Base-by-base conservation (phyloP, 176 grass and related monocot species). In the Cenchrus americanus region DNA sequence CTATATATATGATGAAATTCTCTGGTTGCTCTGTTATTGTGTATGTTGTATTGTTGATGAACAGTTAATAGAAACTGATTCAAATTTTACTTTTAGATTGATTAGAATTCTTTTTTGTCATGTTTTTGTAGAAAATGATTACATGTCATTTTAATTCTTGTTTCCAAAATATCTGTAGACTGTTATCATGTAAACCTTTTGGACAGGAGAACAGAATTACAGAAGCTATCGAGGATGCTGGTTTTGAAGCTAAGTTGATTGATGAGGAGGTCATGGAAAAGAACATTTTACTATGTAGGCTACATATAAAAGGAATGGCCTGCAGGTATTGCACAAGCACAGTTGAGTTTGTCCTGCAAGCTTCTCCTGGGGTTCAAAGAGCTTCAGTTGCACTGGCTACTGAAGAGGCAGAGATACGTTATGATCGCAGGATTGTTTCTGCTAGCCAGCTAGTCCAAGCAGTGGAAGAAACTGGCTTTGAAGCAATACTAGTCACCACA, bases 301-400 rank as follows among this genome's bases (percentile, higher is more conserved):
- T 98, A 83, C 91, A 92, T 58, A 92, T 98, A 90, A 98, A 93
- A 85, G 96, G 91, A 78, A 98, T 98, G 96, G 88, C 85, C 41
- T 94, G 96, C 73, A 95, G 91, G 50, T 92, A 93, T 87, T 98
- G 96, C 81, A 40, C 93, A 77, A 83, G 50, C 48, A 92, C 87
- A 47, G 83, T 98, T 58, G 89, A 93, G 83, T 98, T 86, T 80
- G 80, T 77, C 73, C 70, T 98, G 89, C 87, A 86, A 88, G 81
- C 73, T 83, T 70, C 88, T 86, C 80, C 83, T 57, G 96, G 96
- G 26, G 83, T 95, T 73, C 91, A 92, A 74, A 98, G 87, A 82
- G 96, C 91, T 78, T 86, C 87, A 11, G 93, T 98, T 81, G 91
- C 87, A 13, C 76, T 98, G 83, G 91, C 93, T 86, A 98, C 85